Evolutionary conservation across 768 basidiomycete genomes (phyloP), one percentile per base, ranked within the genome.

Genomic region (Suillus spraguei): DNA sequence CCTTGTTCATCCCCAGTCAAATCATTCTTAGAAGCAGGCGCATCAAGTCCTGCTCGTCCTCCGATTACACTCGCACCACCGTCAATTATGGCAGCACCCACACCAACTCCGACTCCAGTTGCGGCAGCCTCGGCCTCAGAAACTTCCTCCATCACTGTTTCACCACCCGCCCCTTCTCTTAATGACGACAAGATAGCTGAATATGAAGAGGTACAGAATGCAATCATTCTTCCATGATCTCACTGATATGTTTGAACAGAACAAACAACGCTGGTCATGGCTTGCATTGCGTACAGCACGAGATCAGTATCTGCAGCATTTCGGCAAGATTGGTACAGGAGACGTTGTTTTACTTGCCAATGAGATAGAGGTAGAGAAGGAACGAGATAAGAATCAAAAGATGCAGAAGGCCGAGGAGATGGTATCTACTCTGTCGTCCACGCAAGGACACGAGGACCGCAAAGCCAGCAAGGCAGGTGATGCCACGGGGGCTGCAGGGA

Each of bases 251-350:
- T 58, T 39, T 67, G 52, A 63, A 22, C 70, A 94, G 93, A 88
- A 86, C 74, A 91, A 92, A 68, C 84, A 88, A 65, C 85, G 90
- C 4, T 86, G 87, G 82, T 79, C 91, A 6, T 95, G 94, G 93
- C 82, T 94, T 20, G 90, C 89, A 9, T 82, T 95, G 63, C 89
- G 93, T 22, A 83, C 85, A 47, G 86, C 90, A 60, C 88, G 92
- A 42, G 87, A 91, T 67, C 82, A 83, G 63, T 79, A 94, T 73
- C 72, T 94, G 46, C 85, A 88, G 65, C 87, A 92, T 67, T 94
- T 95, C 66, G 84, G 87, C n/a, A 89, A 86, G 78, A 93, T 94
- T 64, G 91, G 90, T 20, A 87, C 86, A 7, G 92, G 91, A 9
- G 91, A 94, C 65, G 78, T 95, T 64, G 82, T 82, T 56, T 67